Conservation (phyloP, 345 rosid species). For the Excoecaria agallocha region DNA sequence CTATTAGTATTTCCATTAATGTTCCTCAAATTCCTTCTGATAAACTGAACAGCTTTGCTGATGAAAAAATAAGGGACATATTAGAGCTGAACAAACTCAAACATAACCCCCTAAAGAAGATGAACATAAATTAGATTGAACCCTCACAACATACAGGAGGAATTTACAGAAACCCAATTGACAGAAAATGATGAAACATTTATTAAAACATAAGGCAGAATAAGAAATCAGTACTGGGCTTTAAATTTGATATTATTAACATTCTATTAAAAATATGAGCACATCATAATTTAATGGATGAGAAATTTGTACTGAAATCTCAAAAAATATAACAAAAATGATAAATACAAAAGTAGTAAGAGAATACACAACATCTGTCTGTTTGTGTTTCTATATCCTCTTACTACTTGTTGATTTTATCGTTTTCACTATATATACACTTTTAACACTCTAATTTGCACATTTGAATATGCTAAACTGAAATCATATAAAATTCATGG, state of each 20-base stretch:
- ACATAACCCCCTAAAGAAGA: not conserved
- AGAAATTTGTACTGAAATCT: not conserved
- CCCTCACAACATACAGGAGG: not conserved
- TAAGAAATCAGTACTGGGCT: not conserved
- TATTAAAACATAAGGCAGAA: not conserved
- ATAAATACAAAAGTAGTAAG: not conserved
- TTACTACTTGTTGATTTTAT: too few relatives aligned
- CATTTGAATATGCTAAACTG: not conserved
- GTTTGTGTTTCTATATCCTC: too few relatives aligned
- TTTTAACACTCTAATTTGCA: not conserved
- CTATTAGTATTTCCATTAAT: not conserved
- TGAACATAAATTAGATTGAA: not conserved
- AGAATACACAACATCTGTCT: not conserved
- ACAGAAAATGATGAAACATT: not conserved
- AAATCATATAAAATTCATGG: not conserved
- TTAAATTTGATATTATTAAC: not conserved
- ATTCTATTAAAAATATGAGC: not conserved
- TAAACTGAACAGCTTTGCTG: not conserved
- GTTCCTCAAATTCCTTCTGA: not conserved
- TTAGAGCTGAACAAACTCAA: not conserved
- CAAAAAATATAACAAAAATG: not conserved
- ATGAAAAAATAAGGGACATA: not conserved
- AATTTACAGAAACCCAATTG: not conserved
- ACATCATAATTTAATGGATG: not conserved
- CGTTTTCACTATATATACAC: too few relatives aligned